These are phyloP conservation scores for Purpureocillium takamizusanense DNA, from an alignment of 2,329 filamentous ascomycete species.

Conservation along the genomic window DNA sequence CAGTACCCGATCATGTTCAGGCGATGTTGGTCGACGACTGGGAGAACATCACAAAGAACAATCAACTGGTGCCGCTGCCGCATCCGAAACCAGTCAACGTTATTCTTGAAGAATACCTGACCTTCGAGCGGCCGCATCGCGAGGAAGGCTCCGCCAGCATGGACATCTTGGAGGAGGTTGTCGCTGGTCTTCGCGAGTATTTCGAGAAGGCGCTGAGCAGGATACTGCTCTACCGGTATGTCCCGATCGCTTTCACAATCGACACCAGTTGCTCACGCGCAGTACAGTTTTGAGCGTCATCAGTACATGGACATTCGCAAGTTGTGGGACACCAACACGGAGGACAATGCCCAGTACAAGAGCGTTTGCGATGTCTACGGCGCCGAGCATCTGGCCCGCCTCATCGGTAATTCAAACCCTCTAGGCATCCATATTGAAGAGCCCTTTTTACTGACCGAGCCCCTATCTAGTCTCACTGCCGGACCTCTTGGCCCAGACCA, in stretches of 20 bases:
- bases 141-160: slow-evolving; percentile 58
- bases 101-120: slow-evolving; percentile 74
- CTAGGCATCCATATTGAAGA: too few species aligned
- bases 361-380: slow-evolving; percentile 77
- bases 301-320: slow-evolving; percentile 76
- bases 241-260: background rate
- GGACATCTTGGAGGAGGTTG: slow-evolving; percentile 84
- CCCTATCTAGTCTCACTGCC: slow-evolving; percentile 65
- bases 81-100: slow-evolving; percentile 63
- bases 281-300: slow-evolving; percentile 71
- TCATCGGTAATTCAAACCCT: slow-evolving; percentile 60
- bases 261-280: background rate
- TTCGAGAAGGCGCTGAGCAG: slow-evolving; percentile 86
- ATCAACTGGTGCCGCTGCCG: slow-evolving; percentile 79
- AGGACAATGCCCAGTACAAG: slow-evolving; percentile 60
- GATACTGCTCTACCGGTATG: slow-evolving; percentile 72
- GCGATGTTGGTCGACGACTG: slow-evolving; percentile 93
- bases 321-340: slow-evolving; percentile 49
- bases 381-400: slow-evolving; percentile 79
- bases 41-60: slow-evolving; percentile 96
- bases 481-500: slow-evolving; percentile 91
- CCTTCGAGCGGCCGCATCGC: slow-evolving; percentile 59
- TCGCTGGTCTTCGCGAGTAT: slow-evolving; percentile 81
- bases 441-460: background rate
- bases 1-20: slow-evolving; percentile 83